Evolutionary conservation across 306 rosid genomes (phyloP), one percentile per base, ranked within the genome.

Genomic region (Mucuna pruriens): DNA sequence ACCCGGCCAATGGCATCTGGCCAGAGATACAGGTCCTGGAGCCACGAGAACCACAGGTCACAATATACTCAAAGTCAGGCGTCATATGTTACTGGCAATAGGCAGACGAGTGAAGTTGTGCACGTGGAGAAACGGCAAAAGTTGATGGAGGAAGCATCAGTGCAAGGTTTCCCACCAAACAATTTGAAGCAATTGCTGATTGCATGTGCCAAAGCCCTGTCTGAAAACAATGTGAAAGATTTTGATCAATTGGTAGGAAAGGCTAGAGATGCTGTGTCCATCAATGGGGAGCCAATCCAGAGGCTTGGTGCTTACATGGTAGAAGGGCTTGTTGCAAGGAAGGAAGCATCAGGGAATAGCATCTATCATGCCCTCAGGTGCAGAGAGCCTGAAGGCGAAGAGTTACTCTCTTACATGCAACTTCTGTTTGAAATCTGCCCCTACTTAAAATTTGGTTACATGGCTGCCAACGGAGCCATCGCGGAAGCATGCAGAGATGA

Each of bases 391-490:
- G 98, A 89, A 44, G 88, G 99, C 23, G 58, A 90, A 31, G 99
- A 95, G 31, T 86, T 93, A 61, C 90, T 95, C 45, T 88, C 99
- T 3, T 96, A 92, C 85, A 93, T 96, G 98, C 98, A 88, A 36
- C 87, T 88, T 19, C 86, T 96, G 80, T 96, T 84, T 23, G 99
- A 96, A 83, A 90, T 93, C 67, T 96, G 98, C 77, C 99, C 99
- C 0, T 96, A 96, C 84, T 80, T 96, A 15, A 96, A 96, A 78
- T 96, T 96, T 9, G 98, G 99, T 75, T 93, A 96, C 89, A 93
- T 96, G 99, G 98, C 98, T 78, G 99, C 98, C 34, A 96, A 96
- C 26, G 98, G 98, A 67, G 99, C 99, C 40, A 93, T 96, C 51
- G 98, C 98, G 9, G 97, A 93, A 54, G 98, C 97, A 9, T 93